A percentile compares a stretch with the other conserved stretches of the same genome.
Conservation (phyloP, 768 basidiomycete genomes). For the Termitomyces sp. region DNA sequence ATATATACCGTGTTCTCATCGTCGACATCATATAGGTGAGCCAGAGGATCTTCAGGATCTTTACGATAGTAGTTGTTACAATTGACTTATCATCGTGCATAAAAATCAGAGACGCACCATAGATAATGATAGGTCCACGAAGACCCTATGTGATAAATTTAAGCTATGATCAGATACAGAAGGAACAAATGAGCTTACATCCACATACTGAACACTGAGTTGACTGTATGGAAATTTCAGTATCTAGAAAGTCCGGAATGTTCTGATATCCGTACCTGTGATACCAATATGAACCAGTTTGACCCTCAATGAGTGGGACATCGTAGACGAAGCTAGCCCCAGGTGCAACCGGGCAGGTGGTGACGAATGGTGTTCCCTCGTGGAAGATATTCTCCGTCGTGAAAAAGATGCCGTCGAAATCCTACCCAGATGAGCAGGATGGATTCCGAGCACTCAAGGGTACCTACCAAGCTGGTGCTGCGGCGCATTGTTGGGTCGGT, state of each 20-base stretch:
- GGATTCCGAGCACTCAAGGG: not conserved
- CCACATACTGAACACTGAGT: conserved; percentile 20
- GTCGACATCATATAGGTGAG: conserved; percentile 18
- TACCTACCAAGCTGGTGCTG: conserved; percentile 16
- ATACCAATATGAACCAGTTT: conserved; percentile 31
- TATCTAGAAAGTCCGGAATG: not conserved
- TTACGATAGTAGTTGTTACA: not conserved
- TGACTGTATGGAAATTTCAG: conserved; percentile 4
- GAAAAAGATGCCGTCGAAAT: conserved; percentile 23
- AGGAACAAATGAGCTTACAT: conserved; percentile 6
- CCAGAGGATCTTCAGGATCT: conserved; percentile 13
- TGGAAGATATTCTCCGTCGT: conserved; percentile 19
- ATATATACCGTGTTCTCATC: conserved; percentile 11
- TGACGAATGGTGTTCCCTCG: conserved; percentile 21
- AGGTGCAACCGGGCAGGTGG: conserved; percentile 27
- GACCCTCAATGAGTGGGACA: conserved; percentile 21
- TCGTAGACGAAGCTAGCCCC: conserved; percentile 24
- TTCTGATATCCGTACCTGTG: conserved; percentile 13
- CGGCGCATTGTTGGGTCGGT: conserved; percentile 21
- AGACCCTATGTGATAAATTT: conserved; percentile 11
- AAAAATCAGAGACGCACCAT: conserved; percentile 12
- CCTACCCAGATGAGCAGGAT: not conserved
- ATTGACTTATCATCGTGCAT: not conserved
- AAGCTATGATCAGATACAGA: not conserved
- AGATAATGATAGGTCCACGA: conserved; percentile 24